These are phyloP conservation scores for Cyanodermella asteris DNA, from an alignment of 2,329 filamentous ascomycete species.

Conservation along the genomic window DNA sequence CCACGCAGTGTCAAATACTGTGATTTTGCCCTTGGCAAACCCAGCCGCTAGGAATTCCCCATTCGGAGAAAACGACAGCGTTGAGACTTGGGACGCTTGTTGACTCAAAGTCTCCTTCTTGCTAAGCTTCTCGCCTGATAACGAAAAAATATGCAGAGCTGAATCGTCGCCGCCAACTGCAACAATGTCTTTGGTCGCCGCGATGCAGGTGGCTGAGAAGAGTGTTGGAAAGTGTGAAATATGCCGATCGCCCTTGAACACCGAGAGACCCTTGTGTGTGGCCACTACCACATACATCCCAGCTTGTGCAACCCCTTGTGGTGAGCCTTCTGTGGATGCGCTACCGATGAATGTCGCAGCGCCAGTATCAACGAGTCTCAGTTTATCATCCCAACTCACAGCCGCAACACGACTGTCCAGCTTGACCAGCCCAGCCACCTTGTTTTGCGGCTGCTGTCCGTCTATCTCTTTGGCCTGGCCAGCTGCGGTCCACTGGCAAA, in stretches of 20 bases:
- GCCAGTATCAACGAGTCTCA: slow-evolving; percentile 55
- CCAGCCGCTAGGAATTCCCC: slow-evolving; percentile 49
- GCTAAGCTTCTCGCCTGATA: slow-evolving; percentile 33
- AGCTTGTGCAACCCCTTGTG: slow-evolving; percentile 46
- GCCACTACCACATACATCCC: slow-evolving; percentile 34
- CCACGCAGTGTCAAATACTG: slow-evolving; percentile 50
- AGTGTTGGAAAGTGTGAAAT: slow-evolving; percentile 36
- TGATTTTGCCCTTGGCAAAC: slow-evolving; percentile 67
- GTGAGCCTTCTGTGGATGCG: slow-evolving; percentile 49
- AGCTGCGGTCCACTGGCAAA: slow-evolving; percentile 55
- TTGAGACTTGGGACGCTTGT: slow-evolving; percentile 50
- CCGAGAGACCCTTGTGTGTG: slow-evolving; percentile 34
- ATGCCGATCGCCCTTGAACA: slow-evolving; percentile 38
- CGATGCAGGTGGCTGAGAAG: slow-evolving; percentile 48
- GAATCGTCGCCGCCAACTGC: slow-evolving; percentile 61
- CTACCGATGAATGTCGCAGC: slow-evolving; percentile 55
- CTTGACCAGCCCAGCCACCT: slow-evolving; percentile 54
- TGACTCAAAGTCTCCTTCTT: slow-evolving; percentile 38
- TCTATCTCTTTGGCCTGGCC: slow-evolving; percentile 52
- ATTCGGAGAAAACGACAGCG: slow-evolving; percentile 54
- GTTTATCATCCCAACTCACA: slow-evolving; percentile 82
- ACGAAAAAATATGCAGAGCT: slow-evolving; percentile 50
- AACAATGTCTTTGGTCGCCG: slow-evolving; percentile 42
- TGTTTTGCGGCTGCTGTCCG: slow-evolving; percentile 66
- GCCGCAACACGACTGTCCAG: slow-evolving; percentile 46